Base-by-base conservation (phyloP, 2,329 filamentous ascomycete genomes). In the Aspergillus sp. region DNA sequence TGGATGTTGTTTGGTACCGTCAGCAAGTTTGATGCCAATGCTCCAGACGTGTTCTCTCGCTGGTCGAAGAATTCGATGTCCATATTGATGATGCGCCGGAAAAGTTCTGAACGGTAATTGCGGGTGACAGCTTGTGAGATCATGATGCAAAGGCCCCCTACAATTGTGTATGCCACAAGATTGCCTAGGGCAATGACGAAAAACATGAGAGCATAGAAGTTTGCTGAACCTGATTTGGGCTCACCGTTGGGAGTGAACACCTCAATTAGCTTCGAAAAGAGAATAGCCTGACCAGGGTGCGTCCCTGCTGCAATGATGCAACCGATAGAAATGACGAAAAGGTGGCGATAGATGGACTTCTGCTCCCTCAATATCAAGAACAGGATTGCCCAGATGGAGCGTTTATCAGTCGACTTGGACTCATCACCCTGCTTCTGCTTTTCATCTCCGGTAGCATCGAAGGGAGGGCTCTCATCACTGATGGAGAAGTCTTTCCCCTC, bases 141-240 rank as follows among this genome's bases (percentile, higher is more conserved):
- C 24, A 64, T 34, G 56, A 71, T 69, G 49, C 66, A 66, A 1
- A 60, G 38, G 59, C 62, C 71, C 3, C 76, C 76, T 13, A 79
- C 64, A 12, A 69, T 52, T 43, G 75, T 76, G 60, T 79, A 79
- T 6, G 70, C 68, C 1, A 76, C 48, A 3, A 73, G 68, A 42
- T 72, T 48, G n/a, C 53, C 53, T 15, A 48, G 34, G 18, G 53
- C 53, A 3, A 55, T 20, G 17, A 55, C 45, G 22, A 55, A 48
- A 18, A 55, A 55, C 53, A 55, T 50, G 20, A 48, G 45, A 17
- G 53, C 36, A 17, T 41, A 42, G 38, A 55, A 55, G 38, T 55
- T 55, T 9, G 48, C 48, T 32, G 48, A 26, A 48, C 30, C 22
- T 22, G 20, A 32, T 24, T 55, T 26, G 18, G 45, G 26, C 44